Base-by-base conservation (phyloP, 2,329 filamentous ascomycete species). In the Fusarium verrucosum region DNA sequence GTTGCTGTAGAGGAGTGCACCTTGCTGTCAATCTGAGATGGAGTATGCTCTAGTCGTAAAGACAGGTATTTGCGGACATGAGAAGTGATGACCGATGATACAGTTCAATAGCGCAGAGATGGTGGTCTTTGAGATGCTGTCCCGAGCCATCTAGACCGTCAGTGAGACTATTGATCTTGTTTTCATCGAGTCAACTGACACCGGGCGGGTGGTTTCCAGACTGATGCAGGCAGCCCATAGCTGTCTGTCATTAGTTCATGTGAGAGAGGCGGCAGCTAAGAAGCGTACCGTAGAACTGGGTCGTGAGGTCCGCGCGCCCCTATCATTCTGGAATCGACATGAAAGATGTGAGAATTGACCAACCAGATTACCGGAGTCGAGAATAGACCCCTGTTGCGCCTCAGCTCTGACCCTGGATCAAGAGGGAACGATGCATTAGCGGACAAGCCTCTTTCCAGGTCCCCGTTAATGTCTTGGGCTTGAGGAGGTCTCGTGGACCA, bases 241-340 rank as follows among this genome's bases (percentile, higher is more conserved):
- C 19, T 30, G 42, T 35, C 40, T 35, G 26, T 61, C 36, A 40
- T 38, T 62, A 26, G 40, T 42, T 44, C 35, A n/a, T n/a, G 17
- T 37, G 36, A 50, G 30, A 36, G 19, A 20, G 17, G 25, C 35
- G 16, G 32, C 32, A 43, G 38, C 54, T 23, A 43, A 41, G 25
- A 36, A 26, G 35, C 32, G 43, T 41, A 54, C 38, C 32, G 43
- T 41, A 54, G 42, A 56, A 56, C 35, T 41, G 30, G 55, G 28
- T 46, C 35, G 38, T 52, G 23, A 45, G 40, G 28, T 54, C 58
- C 40, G 30, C 40, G 30, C 33, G 35, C 20, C 57, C 53, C 65
- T 66, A 62, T 66, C 54, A 63, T 60, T 69, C 67, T 70, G 28
- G 55, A 67, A 70, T 41, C 43, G 49, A 53, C 41, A 65, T 68